Evolutionary conservation across 2,329 filamentous ascomycete species (phyloP).

Genomic region (Cladorrhinum sp.): DNA sequence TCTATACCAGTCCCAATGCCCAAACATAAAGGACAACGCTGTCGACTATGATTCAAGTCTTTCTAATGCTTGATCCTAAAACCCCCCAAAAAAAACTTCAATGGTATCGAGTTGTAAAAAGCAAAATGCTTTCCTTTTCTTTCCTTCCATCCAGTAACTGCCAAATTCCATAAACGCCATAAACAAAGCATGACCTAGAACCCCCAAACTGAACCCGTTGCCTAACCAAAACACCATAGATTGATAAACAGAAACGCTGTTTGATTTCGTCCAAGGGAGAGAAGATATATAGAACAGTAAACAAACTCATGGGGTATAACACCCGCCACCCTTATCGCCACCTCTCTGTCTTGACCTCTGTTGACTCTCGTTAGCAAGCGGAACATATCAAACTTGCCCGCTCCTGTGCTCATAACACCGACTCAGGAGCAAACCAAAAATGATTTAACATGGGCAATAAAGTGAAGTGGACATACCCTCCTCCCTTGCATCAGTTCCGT

Average conservation of each 20-base stretch:
- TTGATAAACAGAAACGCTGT: not conserved
- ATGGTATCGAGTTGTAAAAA: not conserved
- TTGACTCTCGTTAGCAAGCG: not conserved
- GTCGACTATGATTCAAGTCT: not conserved
- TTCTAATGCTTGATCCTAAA: not conserved
- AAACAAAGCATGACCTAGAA: too few species aligned
- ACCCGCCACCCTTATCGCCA: not conserved
- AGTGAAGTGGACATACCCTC: slow-evolving; percentile 3
- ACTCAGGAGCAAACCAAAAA: not conserved
- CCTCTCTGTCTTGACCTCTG: not conserved
- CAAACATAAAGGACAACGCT: not conserved
- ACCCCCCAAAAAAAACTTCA: too few species aligned
- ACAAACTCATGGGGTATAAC: not conserved
- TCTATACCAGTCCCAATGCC: too few species aligned
- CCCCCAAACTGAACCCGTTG: not conserved
- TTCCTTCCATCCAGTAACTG: too few species aligned
- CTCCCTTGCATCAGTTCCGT: slow-evolving; percentile 46
- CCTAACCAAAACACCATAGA: not conserved
- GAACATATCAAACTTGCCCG: not conserved
- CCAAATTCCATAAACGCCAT: not conserved
- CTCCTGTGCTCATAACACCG: not conserved
- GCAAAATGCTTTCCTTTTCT: not conserved
- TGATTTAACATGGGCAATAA: not conserved
- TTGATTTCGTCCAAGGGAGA: not conserved
- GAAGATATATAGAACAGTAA: not conserved